Evolutionary conservation across 345 rosid species (phyloP).

Genomic region (Mercurialis annua): DNA sequence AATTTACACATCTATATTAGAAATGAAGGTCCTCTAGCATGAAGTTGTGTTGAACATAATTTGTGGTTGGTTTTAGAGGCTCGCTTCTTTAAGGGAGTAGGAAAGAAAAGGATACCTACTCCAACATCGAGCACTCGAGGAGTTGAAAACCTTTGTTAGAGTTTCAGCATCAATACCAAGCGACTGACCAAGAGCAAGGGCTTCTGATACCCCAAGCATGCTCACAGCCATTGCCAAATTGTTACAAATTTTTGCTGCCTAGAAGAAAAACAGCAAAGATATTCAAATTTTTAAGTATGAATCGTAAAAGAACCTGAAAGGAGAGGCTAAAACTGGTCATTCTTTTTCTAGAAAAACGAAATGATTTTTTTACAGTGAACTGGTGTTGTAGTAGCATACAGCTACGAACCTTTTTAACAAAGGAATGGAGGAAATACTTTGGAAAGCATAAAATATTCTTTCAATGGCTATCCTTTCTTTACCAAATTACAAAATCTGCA

Average conservation of each 20-base stretch:
- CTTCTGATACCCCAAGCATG: conserved; percentile 93
- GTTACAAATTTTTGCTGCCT: conserved; percentile 97
- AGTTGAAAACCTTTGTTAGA: conserved; percentile 72
- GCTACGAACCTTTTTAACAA: background rate
- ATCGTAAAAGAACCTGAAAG: background rate
- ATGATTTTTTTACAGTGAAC: background rate
- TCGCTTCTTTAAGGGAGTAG: background rate
- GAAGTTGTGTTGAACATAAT: background rate
- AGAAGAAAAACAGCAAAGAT: conserved; percentile 16
- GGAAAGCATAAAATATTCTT: background rate
- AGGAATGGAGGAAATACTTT: background rate
- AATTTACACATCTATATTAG: background rate
- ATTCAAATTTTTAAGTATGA: conserved; percentile 6
- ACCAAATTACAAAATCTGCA: background rate
- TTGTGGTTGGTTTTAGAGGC: conserved; percentile 6
- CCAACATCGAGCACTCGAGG: conserved; percentile 93
- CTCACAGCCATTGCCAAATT: conserved; percentile 91
- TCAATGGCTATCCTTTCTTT: background rate
- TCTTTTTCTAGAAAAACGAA: background rate
- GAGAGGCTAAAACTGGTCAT: background rate
- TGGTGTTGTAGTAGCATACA: background rate
- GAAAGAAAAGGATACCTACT: conserved; percentile 51
- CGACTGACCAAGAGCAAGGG: conserved; percentile 85
- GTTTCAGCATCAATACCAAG: conserved; percentile 65
- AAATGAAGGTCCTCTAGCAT: conserved; percentile 3